These are phyloP conservation scores for Penicillium sp. DNA, from an alignment of 2,329 filamentous ascomycete genomes.

Conservation along the genomic window DNA sequence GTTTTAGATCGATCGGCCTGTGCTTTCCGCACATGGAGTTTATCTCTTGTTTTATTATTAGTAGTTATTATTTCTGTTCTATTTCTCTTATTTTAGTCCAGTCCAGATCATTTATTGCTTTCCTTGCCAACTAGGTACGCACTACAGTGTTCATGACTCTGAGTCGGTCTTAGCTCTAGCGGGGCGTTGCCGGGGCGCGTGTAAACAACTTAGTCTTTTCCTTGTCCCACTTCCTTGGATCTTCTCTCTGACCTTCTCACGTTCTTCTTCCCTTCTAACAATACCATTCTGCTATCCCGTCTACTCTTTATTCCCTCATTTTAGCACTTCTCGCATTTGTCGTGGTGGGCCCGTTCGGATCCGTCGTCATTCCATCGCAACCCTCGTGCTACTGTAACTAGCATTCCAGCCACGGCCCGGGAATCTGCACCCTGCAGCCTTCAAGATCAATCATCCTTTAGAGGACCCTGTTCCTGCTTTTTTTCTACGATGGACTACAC, in stretches of 20 bases:
- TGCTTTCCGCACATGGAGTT: neutral
- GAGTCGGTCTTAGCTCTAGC: neutral
- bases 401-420: slow-evolving; percentile 19
- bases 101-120: too few relatives aligned
- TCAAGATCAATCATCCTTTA: slow-evolving; percentile 7
- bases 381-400: slow-evolving; percentile 22
- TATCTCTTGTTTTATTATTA: neutral
- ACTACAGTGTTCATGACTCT: neutral
- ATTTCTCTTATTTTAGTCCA: too few relatives aligned
- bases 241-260: neutral
- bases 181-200: slow-evolving; percentile 2
- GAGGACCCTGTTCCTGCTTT: neutral
- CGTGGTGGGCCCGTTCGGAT: slow-evolving; percentile 23
- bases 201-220: slow-evolving; percentile 7
- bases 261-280: slow-evolving; percentile 1
- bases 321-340: slow-evolving; percentile 14
- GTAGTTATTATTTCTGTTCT: neutral
- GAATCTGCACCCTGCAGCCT: slow-evolving; percentile 13
- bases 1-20: neutral
- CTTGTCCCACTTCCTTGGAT: neutral
- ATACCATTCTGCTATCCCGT: slow-evolving; percentile 1
- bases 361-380: slow-evolving; percentile 34
- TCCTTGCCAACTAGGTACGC: neutral
- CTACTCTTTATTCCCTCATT: slow-evolving; percentile 1
- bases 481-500: slow-evolving; percentile 48